A percentile compares a stretch with the other conserved stretches of the same genome.
These are phyloP conservation scores for Zoysia matrella DNA, from an alignment of 202 grass and related monocot genomes.

Conservation along the genomic window DNA sequence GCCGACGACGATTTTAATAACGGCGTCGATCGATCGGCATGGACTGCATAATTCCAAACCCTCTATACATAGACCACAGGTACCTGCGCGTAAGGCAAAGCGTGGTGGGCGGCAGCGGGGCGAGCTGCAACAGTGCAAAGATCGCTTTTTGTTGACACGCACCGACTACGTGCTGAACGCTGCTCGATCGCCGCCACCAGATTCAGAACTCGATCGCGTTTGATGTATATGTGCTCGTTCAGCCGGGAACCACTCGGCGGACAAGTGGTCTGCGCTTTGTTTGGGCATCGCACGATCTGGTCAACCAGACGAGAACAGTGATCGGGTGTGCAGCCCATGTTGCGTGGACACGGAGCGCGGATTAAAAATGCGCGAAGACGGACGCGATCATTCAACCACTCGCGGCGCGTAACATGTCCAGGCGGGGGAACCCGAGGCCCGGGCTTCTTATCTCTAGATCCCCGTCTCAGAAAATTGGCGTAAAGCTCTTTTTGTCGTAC, in stretches of 20 bases:
- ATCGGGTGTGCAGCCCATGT: background rate
- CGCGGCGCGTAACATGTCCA: background rate
- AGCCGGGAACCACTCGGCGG: background rate
- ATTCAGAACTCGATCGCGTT: background rate
- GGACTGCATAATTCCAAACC: background rate
- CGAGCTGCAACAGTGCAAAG: background rate
- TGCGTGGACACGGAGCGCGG: background rate
- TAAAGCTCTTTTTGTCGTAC: background rate
- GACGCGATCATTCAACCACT: constrained; percentile 7
- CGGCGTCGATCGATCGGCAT: background rate
- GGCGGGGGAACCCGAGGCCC: background rate
- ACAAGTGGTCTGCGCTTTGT: background rate
- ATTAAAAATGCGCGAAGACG: background rate
- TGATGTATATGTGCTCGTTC: background rate
- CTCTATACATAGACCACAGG: background rate
- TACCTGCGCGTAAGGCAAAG: background rate
- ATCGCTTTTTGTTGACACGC: background rate
- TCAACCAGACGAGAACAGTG: background rate
- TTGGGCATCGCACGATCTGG: background rate
- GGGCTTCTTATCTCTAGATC: background rate
- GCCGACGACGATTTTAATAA: background rate
- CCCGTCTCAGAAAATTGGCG: no score
- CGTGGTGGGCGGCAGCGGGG: background rate
- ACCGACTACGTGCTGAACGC: background rate
- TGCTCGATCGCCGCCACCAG: background rate